Evolutionary conservation across 306 rosid genomes (phyloP), one percentile per base, ranked within the genome.

Genomic region (Aeschynomene evenia): DNA sequence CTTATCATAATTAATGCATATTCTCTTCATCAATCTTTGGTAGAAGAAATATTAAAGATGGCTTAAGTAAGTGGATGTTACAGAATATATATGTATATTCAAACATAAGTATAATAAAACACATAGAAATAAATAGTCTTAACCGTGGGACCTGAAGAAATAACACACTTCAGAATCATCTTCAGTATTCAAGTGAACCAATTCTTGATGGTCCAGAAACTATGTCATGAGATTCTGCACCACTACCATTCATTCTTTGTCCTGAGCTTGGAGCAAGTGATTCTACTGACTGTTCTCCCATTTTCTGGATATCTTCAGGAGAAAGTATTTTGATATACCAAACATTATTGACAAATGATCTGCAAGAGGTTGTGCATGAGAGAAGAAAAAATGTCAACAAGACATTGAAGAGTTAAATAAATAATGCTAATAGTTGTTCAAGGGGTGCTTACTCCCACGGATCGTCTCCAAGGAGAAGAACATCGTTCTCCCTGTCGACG

Each of bases 381-480:
- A 54, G 29, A 18, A 19, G 45, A 6, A 42, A 66, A 49, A 5
- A 63, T 34, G 56, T 63, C 52, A 66, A 19, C 36, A 55, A 49
- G 33, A 24, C 40, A 28, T 28, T 16, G 24, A 37, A 34, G 20
- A 10, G 64, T 19, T 42, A 50, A 63, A 56, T 33, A 34, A 63
- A 56, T 54, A 19, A 14, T 1, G n/a, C n/a, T n/a, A n/a, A n/a
- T n/a, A n/a, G n/a, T n/a, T n/a, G n/a, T n/a, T n/a, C n/a, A n/a
- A n/a, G n/a, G n/a, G n/a, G 78, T 29, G 83, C 97, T 91, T 86
- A 88, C 97, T 91, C 97, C 97, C 97, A 91, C 11, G 97, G 97
- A 76, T 85, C 97, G 70, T 91, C 97, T 29, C 97, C 97, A 83
- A 91, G 97, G 89, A 91, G 97, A 88, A 91, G 91, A 68, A 82